These are phyloP conservation scores for Trapa bicornis DNA, from an alignment of 345 rosid genomes.

Conservation along the genomic window DNA sequence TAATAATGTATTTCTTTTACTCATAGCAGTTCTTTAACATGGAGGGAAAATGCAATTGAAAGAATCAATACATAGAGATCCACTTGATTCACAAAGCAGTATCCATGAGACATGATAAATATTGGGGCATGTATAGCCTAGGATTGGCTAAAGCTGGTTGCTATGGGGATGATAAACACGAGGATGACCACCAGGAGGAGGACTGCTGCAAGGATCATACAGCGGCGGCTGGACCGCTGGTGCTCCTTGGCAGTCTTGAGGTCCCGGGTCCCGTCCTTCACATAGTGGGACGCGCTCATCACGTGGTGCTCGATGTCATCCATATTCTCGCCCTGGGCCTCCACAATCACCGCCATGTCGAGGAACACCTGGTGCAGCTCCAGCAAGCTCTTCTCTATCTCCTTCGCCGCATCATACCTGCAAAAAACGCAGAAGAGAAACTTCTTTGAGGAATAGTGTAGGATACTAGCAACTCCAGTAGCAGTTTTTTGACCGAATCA, in stretches of 20 bases:
- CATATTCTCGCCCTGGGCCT: constrained; percentile 84
- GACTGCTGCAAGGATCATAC: constrained; percentile 46
- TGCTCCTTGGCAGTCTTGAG: constrained; percentile 57
- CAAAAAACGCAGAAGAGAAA: too few relatives aligned
- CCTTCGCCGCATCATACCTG: constrained; percentile 70
- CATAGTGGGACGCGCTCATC: constrained; percentile 66
- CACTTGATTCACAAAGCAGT: too few relatives aligned
- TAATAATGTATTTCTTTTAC: too few relatives aligned
- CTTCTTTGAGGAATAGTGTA: too few relatives aligned
- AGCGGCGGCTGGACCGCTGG: constrained; percentile 68
- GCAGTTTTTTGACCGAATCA: too few relatives aligned
- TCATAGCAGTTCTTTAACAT: too few relatives aligned
- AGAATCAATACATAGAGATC: too few relatives aligned
- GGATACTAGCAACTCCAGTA: too few relatives aligned
- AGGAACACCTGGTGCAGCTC: constrained; percentile 39
- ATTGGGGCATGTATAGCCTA: constrained; percentile 11
- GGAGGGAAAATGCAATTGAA: too few relatives aligned
- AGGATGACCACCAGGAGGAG: constrained; percentile 32
- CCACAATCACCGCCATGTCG: constrained; percentile 86
- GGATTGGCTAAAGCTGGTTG: constrained; percentile 65
- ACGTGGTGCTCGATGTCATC: constrained; percentile 92
- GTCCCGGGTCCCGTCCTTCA: constrained; percentile 65
- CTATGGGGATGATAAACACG: constrained; percentile 53
- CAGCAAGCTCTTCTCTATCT: constrained; percentile 81
- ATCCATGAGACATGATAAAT: too few relatives aligned